Evolutionary conservation across 441 rosid species (phyloP).

Genomic region (Pelargonium cotyledonis): DNA sequence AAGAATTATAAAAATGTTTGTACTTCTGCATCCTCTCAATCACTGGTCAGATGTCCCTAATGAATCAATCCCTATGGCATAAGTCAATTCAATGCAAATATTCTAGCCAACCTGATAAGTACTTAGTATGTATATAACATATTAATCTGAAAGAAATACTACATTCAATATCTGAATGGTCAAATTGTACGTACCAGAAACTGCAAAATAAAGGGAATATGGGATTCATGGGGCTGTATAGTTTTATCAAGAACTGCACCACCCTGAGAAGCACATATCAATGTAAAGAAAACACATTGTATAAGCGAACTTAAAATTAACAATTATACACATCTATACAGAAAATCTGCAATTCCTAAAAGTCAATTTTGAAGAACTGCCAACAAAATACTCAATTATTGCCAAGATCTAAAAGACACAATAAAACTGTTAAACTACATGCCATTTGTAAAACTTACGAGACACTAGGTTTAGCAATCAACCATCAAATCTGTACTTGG

Average conservation of each 20-base stretch:
- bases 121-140: neutral
- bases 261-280: slow-evolving; percentile 36
- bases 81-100: too few species aligned
- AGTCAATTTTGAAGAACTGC: neutral
- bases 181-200: slow-evolving; percentile 52
- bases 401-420: too few species aligned
- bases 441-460: too few species aligned
- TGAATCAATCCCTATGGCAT: too few species aligned
- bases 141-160: neutral
- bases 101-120: neutral
- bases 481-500: too few species aligned
- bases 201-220: slow-evolving; percentile 86
- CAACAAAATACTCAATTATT: neutral
- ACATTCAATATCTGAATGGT: neutral
- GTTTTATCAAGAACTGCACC: slow-evolving; percentile 71
- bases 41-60: too few species aligned
- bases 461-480: too few species aligned
- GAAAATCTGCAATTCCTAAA: slow-evolving; percentile 2
- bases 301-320: neutral
- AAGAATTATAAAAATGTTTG: too few species aligned
- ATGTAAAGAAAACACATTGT: neutral
- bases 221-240: slow-evolving; percentile 94
- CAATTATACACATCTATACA: slow-evolving; percentile 2
- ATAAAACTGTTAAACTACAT: too few species aligned
- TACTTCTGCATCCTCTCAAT: too few species aligned